Evolutionary conservation across 1,284 basidiomycete species (phyloP).

Genomic region (Schizophyllum commune): DNA sequence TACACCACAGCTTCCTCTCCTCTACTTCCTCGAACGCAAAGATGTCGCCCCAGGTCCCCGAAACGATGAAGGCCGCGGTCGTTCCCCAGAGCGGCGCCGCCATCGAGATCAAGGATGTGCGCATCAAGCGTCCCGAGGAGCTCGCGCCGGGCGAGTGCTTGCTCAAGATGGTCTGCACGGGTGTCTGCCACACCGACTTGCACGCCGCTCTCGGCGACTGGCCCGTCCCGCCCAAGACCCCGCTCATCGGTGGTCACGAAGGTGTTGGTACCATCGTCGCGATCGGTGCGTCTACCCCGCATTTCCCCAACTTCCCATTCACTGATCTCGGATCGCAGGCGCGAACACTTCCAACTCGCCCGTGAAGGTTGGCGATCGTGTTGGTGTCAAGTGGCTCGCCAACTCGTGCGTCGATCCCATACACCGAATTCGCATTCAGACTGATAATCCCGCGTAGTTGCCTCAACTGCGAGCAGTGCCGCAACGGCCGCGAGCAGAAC

Average conservation of each 20-base stretch:
- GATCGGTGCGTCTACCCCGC: constrained; percentile 13
- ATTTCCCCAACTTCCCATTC: background rate
- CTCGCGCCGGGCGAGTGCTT: constrained; percentile 79
- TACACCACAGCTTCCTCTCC: background rate
- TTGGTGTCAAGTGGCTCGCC: constrained; percentile 85
- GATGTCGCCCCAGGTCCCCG: constrained; percentile 36
- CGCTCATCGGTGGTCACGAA: constrained; percentile 84
- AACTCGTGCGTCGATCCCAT: constrained; percentile 39
- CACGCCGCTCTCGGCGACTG: constrained; percentile 69
- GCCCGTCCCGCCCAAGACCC: constrained; percentile 60
- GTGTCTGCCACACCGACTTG: constrained; percentile 73
- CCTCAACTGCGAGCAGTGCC: constrained; percentile 69
- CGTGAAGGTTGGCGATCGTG: constrained; percentile 69
- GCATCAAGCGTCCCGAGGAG: constrained; percentile 55
- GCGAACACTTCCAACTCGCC: constrained; percentile 52
- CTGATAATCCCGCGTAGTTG: constrained; percentile 17
- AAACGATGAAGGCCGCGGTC: constrained; percentile 57
- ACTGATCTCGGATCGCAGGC: background rate
- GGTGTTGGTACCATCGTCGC: constrained; percentile 55
- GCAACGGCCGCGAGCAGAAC: constrained; percentile 65
- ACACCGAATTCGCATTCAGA: background rate
- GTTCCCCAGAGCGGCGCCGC: constrained; percentile 35
- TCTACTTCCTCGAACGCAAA: background rate
- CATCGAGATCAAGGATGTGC: constrained; percentile 44
- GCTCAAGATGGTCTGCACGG: constrained; percentile 70